Percentiles rank a stretch among this genome's conserved stretches.
Conservation (phyloP, 116 monocot species). For the Dioscorea cayenensis region DNA sequence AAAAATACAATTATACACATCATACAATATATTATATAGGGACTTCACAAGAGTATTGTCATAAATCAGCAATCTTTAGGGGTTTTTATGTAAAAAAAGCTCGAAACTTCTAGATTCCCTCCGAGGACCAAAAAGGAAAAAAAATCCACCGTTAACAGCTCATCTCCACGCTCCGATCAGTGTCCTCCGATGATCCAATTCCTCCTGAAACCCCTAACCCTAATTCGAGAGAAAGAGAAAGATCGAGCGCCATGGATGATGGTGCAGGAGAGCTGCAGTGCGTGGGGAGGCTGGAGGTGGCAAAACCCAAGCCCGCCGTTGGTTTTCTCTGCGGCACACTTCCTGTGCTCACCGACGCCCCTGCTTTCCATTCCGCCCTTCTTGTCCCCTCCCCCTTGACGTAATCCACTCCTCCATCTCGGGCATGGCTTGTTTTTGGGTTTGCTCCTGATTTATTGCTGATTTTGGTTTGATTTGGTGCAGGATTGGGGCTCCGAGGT, state of each 20-base stretch:
- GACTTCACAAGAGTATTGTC: no score
- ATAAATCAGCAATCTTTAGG: no score
- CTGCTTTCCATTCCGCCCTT: constrained; percentile 45
- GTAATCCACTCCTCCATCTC: constrained; percentile 14
- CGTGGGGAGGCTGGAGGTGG: constrained; percentile 87
- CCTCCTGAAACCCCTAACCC: background rate
- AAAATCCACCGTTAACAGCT: no score
- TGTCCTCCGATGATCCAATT: background rate
- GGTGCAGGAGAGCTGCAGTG: constrained; percentile 60
- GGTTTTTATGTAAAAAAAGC: no score
- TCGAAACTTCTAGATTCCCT: background rate
- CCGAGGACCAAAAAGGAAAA: no score
- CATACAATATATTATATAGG: no score
- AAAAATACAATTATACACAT: no score
- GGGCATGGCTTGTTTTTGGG: background rate
- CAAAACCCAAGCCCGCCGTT: constrained; percentile 48
- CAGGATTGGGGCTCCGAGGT: constrained; percentile 77
- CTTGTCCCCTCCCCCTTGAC: constrained; percentile 42
- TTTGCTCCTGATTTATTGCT: constrained; percentile 6
- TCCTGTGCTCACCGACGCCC: constrained; percentile 64
- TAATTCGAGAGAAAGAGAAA: background rate
- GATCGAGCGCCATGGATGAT: constrained; percentile 33
- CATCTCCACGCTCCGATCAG: no score
- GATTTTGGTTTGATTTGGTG: constrained; percentile 3
- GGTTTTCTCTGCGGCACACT: constrained; percentile 95